Conservation (phyloP, 352 stramenopile species). For the Lagenidium sp. region DNA sequence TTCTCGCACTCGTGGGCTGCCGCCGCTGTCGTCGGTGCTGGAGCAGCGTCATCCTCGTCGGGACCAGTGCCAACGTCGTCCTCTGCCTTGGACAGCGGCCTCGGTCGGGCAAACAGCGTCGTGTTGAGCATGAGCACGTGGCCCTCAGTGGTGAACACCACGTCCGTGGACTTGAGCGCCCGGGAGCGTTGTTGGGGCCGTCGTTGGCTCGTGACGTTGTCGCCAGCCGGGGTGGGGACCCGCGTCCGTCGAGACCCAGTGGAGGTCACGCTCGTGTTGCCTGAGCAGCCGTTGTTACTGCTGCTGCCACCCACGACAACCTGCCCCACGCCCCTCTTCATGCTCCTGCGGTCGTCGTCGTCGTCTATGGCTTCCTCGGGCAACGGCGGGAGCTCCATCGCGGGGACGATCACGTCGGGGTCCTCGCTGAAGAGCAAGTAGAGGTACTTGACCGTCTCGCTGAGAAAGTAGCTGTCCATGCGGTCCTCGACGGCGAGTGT, state of each 20-base stretch:
- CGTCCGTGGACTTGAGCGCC: constrained; percentile 49
- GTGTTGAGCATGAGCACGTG: constrained; percentile 63
- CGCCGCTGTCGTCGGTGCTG: not conserved
- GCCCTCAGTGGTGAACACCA: constrained; percentile 80
- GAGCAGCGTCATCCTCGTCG: too few relatives aligned
- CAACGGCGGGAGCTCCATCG: constrained; percentile 7
- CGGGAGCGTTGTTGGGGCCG: constrained; percentile 8
- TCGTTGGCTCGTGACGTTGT: not conserved
- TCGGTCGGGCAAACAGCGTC: constrained; percentile 39
- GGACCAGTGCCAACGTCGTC: too few relatives aligned
- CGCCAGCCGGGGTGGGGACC: not conserved
- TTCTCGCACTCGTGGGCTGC: constrained; percentile 34
- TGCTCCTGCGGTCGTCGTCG: too few relatives aligned
- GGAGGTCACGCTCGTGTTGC: constrained; percentile 1
- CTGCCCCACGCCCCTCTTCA: too few relatives aligned
- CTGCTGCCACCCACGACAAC: too few relatives aligned
- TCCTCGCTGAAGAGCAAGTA: constrained; percentile 98
- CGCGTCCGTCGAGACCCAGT: not conserved
- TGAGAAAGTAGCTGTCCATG: constrained; percentile 99
- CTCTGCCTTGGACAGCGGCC: too few relatives aligned
- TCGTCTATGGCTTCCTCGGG: too few relatives aligned
- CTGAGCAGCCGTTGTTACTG: too few relatives aligned
- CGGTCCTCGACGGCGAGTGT: constrained; percentile 89
- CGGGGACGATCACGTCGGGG: constrained; percentile 57
- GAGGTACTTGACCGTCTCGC: constrained; percentile 98